A percentile compares a stretch with the other conserved stretches of the same genome.
These are phyloP conservation scores for Russula sp. DNA, from an alignment of 768 basidiomycete genomes.

Conservation along the genomic window DNA sequence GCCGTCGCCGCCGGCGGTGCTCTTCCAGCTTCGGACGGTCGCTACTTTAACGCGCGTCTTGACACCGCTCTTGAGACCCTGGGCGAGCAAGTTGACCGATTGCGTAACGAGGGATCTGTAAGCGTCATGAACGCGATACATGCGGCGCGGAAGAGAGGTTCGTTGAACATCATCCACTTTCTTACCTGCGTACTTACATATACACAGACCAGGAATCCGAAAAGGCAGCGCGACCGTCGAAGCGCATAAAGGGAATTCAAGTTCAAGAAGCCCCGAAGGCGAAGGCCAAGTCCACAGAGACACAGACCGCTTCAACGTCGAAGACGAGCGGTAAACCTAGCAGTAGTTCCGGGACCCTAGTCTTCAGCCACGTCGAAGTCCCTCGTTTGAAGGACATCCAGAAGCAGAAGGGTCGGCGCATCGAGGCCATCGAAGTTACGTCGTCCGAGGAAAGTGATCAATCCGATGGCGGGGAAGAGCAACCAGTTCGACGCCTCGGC, in stretches of 20 bases:
- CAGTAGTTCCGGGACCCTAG: slow-evolving; percentile 10
- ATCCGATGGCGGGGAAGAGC: slow-evolving; percentile 13
- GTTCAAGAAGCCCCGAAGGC: slow-evolving; percentile 6
- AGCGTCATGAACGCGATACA: slow-evolving; percentile 62
- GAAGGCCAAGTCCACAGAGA: neutral
- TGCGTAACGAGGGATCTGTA: slow-evolving; percentile 58
- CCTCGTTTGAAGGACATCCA: slow-evolving; percentile 6
- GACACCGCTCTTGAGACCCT: slow-evolving; percentile 55
- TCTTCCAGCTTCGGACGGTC: slow-evolving; percentile 66
- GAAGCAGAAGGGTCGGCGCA: slow-evolving; percentile 6
- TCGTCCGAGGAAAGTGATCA: slow-evolving; percentile 6
- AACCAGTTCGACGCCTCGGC: slow-evolving; percentile 15
- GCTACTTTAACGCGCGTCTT: slow-evolving; percentile 85
- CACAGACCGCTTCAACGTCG: neutral
- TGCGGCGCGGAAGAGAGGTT: slow-evolving; percentile 55
- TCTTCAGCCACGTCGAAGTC: slow-evolving; percentile 23
- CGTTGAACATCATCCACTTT: slow-evolving; percentile 19
- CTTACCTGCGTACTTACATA: slow-evolving; percentile 21
- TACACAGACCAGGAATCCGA: slow-evolving; percentile 47
- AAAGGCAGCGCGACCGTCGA: slow-evolving; percentile 42
- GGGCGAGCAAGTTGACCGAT: slow-evolving; percentile 57
- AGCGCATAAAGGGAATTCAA: slow-evolving; percentile 62
- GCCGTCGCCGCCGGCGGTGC: slow-evolving; percentile 60
- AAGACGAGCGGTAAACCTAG: slow-evolving; percentile 6
- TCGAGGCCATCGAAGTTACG: slow-evolving; percentile 1